Evolutionary conservation across 2,329 filamentous ascomycete species (phyloP).

Genomic region (Aspergillus caelatus): DNA sequence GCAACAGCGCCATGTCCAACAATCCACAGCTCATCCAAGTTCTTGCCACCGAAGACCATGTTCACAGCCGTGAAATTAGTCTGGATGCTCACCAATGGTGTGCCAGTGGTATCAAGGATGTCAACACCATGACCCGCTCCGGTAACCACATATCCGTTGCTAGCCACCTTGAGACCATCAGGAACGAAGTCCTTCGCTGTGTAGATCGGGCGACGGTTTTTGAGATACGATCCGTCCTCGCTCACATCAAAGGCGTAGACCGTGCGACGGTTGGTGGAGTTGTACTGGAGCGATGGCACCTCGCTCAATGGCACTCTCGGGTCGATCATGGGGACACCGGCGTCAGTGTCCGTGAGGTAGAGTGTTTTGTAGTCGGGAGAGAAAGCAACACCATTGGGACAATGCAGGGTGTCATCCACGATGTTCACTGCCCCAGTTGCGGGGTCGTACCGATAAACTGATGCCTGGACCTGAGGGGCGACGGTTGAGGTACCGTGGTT

Average conservation of each 20-base stretch:
- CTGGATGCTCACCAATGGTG: neutral
- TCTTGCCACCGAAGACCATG: neutral
- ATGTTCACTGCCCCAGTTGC: neutral
- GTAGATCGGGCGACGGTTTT: neutral
- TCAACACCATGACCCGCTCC: neutral
- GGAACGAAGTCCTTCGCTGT: slow-evolving; percentile 1
- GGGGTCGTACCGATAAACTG: neutral
- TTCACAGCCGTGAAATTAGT: neutral
- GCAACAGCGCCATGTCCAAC: neutral
- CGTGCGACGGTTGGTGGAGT: neutral
- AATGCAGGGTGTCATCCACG: neutral
- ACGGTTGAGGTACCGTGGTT: neutral
- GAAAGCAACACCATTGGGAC: slow-evolving; percentile 1
- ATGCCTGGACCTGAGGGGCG: neutral
- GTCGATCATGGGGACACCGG: neutral
- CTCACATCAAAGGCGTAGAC: neutral
- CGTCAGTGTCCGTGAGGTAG: neutral
- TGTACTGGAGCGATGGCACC: neutral
- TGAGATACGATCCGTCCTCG: neutral
- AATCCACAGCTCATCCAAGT: neutral
- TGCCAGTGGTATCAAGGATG: neutral
- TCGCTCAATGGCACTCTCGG: neutral
- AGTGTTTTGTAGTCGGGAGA: neutral
- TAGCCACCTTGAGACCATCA: slow-evolving; percentile 4
- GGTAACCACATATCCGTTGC: slow-evolving; percentile 3